phyloP scores from a whole-genome alignment of 768 basidiomycete genomes.

The Rhodosporidiobolus odoratus region DNA sequence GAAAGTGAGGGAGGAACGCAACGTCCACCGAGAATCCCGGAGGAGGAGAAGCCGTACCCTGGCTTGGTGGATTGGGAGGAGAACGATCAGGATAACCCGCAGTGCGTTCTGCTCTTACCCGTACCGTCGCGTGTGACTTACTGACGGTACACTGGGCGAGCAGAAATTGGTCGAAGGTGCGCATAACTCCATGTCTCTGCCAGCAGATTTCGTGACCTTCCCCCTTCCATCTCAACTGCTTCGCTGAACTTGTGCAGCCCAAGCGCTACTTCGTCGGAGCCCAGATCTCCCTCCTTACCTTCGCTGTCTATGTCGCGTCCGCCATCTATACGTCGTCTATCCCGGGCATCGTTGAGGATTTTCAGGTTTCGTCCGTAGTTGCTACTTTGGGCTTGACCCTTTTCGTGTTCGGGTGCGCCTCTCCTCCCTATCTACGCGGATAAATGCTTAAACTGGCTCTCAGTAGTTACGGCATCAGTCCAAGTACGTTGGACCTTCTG shows the following conservation, averaged over 20 bases:
- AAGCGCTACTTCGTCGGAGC: slow-evolving; percentile 31
- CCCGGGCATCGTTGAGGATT: slow-evolving; percentile 30
- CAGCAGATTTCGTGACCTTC: no score
- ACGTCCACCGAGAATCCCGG: background rate
- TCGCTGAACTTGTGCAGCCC: slow-evolving; percentile 2
- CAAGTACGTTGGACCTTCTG: slow-evolving; percentile 29
- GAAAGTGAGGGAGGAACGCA: background rate
- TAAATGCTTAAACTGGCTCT: background rate
- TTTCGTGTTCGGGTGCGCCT: slow-evolving; percentile 41
- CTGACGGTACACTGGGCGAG: background rate
- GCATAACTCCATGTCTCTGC: no score
- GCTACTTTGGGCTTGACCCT: slow-evolving; percentile 46
- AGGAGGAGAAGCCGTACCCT: background rate
- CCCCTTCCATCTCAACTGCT: background rate
- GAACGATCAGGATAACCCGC: slow-evolving; percentile 37
- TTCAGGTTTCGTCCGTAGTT: slow-evolving; percentile 21
- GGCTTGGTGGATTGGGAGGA: slow-evolving; percentile 32
- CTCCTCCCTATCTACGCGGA: background rate
- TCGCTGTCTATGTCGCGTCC: background rate
- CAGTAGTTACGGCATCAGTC: slow-evolving; percentile 45
- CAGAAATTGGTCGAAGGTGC: slow-evolving; percentile 30
- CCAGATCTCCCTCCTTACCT: slow-evolving; percentile 32
- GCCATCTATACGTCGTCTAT: slow-evolving; percentile 18
- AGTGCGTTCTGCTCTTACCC: slow-evolving; percentile 8
- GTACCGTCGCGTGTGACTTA: no score